Conservation (phyloP, 2,329 filamentous ascomycete genomes). For the Verticillium zaregamsianum region DNA sequence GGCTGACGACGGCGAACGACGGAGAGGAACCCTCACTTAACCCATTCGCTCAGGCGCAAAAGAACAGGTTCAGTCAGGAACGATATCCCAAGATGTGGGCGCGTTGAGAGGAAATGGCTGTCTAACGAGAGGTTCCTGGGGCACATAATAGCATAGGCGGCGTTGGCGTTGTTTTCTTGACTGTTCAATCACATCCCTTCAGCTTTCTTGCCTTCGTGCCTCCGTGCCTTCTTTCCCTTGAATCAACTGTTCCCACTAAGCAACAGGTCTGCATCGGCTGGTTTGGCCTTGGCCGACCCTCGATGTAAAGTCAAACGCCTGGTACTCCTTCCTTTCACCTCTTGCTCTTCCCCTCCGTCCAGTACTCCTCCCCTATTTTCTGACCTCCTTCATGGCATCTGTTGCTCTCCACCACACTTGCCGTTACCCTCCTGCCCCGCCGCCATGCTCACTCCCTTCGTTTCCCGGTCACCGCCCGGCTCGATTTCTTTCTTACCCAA, state of each 20-base stretch:
- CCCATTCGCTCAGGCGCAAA: slow-evolving; percentile 33
- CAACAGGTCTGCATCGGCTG: too few species aligned
- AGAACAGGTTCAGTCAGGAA: slow-evolving; percentile 32
- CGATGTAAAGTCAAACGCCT: too few species aligned
- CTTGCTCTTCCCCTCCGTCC: too few species aligned
- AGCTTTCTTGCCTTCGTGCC: not conserved
- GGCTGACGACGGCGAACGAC: slow-evolving; percentile 13
- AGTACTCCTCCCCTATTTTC: too few species aligned
- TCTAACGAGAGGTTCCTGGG: not conserved
- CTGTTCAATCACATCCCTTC: not conserved
- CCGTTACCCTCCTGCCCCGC: too few species aligned
- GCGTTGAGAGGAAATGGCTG: not conserved
- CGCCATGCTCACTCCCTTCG: not conserved
- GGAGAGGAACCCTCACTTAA: slow-evolving; percentile 19
- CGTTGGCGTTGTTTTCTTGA: not conserved
- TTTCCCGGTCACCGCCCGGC: not conserved
- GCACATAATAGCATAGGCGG: slow-evolving; percentile 2
- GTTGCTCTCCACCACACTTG: too few species aligned
- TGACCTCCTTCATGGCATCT: too few species aligned
- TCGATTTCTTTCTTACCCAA: not conserved
- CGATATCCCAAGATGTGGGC: slow-evolving; percentile 28
- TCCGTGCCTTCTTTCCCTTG: not conserved
- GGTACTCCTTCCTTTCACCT: too few species aligned
- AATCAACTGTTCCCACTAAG: too few species aligned
- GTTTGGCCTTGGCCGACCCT: too few species aligned